phyloP scores from a whole-genome alignment of 352 stramenopile genomes.

The Elongisporangium senticosum region DNA sequence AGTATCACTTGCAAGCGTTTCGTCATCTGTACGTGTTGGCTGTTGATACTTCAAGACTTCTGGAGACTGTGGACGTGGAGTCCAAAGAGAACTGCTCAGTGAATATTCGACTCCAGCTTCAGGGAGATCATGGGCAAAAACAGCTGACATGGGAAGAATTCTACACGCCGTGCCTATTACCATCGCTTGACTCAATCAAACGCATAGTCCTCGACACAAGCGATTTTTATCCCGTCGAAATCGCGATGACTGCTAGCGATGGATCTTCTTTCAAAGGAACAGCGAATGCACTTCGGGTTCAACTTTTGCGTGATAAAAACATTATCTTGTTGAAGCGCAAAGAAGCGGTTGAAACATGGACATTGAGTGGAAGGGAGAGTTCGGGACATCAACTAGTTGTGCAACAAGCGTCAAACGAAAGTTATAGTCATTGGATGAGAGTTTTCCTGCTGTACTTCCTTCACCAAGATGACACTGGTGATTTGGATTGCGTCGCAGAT shows the following conservation, averaged over 20 bases:
- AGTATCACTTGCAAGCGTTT: conserved; percentile 84
- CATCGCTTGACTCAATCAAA: conserved; percentile 49
- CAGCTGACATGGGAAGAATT: conserved; percentile 21
- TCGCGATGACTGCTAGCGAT: conserved; percentile 19
- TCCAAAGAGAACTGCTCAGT: conserved; percentile 41
- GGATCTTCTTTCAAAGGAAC: conserved; percentile 10
- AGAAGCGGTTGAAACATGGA: background rate
- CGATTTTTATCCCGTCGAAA: conserved; percentile 70
- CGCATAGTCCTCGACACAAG: conserved; percentile 41
- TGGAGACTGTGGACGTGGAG: conserved; percentile 78
- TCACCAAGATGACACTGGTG: background rate
- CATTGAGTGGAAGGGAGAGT: background rate
- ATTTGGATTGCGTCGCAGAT: background rate
- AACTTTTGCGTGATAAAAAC: conserved; percentile 49
- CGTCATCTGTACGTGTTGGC: conserved; percentile 90
- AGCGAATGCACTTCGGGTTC: conserved; percentile 52
- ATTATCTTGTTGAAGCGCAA: conserved; percentile 53
- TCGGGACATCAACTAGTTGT: background rate
- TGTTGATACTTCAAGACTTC: conserved; percentile 58
- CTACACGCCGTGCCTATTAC: conserved; percentile 66
- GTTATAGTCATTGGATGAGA: background rate
- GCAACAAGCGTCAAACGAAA: background rate
- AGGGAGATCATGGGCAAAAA: conserved; percentile 5
- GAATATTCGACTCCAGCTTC: conserved; percentile 37
- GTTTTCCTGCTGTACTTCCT: conserved; percentile 30